These are phyloP conservation scores for Tricholoma terreum DNA, from an alignment of 768 basidiomycete genomes.

Conservation along the genomic window DNA sequence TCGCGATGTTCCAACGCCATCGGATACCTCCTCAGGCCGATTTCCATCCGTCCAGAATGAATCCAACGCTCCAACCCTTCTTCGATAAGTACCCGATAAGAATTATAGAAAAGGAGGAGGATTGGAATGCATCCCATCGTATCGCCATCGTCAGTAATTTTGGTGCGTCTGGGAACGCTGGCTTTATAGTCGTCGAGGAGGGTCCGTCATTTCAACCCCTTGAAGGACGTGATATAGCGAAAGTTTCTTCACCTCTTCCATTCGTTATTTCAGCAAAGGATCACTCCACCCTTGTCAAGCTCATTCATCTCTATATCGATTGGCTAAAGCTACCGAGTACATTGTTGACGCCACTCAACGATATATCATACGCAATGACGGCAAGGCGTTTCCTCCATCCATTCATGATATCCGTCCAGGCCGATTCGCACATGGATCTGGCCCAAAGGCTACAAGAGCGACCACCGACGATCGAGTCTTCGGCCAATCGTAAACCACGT, in stretches of 20 bases:
- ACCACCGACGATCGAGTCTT: not conserved
- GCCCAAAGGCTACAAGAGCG: not conserved
- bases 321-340: not conserved
- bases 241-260: not conserved
- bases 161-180: slow-evolving; percentile 5
- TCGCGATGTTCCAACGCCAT: slow-evolving; percentile 3
- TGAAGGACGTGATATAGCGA: not conserved
- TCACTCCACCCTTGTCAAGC: not conserved
- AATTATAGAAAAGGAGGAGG: slow-evolving; percentile 1
- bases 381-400: not conserved
- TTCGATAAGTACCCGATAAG: slow-evolving; percentile 2
- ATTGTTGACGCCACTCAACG: not conserved
- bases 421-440: not conserved
- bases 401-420: not conserved
- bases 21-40: slow-evolving; percentile 3
- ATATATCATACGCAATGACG: slow-evolving; percentile 4
- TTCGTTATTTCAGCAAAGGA: slow-evolving; percentile 5
- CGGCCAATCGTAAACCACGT: not conserved
- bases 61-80: slow-evolving; percentile 1
- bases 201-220: not conserved
- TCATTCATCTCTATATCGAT: not conserved
- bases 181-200: slow-evolving; percentile 5
- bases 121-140: slow-evolving; percentile 2
- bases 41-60: slow-evolving; percentile 1
- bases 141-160: slow-evolving; percentile 6